Evolutionary conservation across 176 grass and related monocot genomes (phyloP), one percentile per base, ranked within the genome.

Genomic region (Neostapfia colusana): DNA sequence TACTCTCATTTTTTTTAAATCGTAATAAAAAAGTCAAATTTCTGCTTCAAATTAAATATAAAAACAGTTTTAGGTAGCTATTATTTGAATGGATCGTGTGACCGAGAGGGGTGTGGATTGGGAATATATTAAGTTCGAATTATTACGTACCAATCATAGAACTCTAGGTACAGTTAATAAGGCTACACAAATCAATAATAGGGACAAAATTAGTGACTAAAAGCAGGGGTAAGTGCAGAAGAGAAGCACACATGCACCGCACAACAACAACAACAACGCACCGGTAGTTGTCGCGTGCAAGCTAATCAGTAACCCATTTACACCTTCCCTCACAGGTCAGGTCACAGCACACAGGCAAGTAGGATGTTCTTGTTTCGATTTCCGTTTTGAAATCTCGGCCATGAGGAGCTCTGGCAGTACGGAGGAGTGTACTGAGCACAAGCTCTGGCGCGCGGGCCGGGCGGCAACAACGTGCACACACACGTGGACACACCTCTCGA

Each of bases 261-360:
- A 60, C 58, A 0, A 25, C 56, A 59, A 8, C n/a, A n/a, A n/a
- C n/a, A n/a, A n/a, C 6, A 35, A n/a, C n/a, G n/a, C 14, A 62
- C 6, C 15, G 1, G 6, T 15, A 35, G 28, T 35, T 63, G 57
- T 27, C 57, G 23, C 12, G 36, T 24, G 43, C 14, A 46, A 4
- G 17, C 10, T 41, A 56, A 56, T 23, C 20, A 16, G 40, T 39
- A 10, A 77, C 61, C 49, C 67, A 62, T 54, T n/a, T n/a, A 9
- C 53, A 71, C 60, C 57, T 80, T 63, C 65, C 14, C 70, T 80
- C 6, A 49, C n/a, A n/a, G n/a, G n/a, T n/a, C n/a, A n/a, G n/a
- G n/a, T n/a, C n/a, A n/a, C 65, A 37, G 82, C 67, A 45, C 58
- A 10, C 20, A 56, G 2, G n/a, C 53, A 56, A 56, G 8, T 56